Evolutionary conservation across 2,329 filamentous ascomycete genomes (phyloP).

Genomic region (Trichophyton rubrum): DNA sequence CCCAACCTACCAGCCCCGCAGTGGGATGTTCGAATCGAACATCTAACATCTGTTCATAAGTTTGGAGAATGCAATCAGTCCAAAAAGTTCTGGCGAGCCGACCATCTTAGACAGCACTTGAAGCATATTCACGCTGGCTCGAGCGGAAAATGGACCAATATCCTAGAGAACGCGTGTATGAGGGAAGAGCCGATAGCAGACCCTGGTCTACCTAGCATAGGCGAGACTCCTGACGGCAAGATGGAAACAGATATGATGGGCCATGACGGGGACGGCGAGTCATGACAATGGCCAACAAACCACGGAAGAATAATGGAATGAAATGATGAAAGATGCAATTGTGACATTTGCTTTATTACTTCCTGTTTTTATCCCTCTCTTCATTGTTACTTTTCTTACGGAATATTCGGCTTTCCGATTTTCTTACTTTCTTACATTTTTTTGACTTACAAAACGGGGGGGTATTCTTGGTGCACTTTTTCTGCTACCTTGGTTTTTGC

Average conservation of each 20-base stretch:
- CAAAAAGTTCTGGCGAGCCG: slow-evolving; percentile 95
- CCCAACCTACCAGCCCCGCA: slow-evolving; percentile 60
- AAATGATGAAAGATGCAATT: not conserved
- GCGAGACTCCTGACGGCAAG: slow-evolving; percentile 15
- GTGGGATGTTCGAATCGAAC: slow-evolving; percentile 75
- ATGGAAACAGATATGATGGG: slow-evolving; percentile 5
- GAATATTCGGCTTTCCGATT: not conserved
- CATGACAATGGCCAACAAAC: not conserved
- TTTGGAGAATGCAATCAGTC: slow-evolving; percentile 96
- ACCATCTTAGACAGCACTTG: slow-evolving; percentile 94
- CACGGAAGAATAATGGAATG: not conserved
- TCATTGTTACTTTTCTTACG: not conserved
- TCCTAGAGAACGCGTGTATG: slow-evolving; percentile 95
- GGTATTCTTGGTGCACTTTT: not conserved
- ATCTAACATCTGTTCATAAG: slow-evolving; percentile 85
- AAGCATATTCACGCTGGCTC: slow-evolving; percentile 96
- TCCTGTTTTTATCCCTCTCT: not conserved
- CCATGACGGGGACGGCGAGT: not conserved
- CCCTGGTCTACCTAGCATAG: slow-evolving; percentile 16
- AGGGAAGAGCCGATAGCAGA: slow-evolving; percentile 53
- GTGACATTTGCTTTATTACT: not conserved
- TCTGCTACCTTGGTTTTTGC: not conserved
- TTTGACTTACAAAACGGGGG: not conserved
- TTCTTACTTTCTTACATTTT: not conserved
- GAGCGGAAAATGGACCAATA: slow-evolving; percentile 98